Evolutionary conservation across 192 early-diverging fungal species (phyloP), one percentile per base, ranked within the genome.

Genomic region (Umbelopsis vinacea): DNA sequence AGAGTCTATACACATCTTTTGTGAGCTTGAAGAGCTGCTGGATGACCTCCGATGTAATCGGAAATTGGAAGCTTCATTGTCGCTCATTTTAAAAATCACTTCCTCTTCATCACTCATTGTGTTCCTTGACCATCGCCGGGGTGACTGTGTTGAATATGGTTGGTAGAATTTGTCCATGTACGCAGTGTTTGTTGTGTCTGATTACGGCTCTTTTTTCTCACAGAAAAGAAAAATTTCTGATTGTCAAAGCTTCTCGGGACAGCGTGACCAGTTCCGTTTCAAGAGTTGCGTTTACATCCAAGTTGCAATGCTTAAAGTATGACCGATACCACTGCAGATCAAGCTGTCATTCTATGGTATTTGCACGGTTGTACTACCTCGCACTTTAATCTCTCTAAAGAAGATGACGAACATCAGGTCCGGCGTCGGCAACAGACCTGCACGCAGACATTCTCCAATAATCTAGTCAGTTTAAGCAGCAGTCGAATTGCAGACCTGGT

Each of bases 311-410:
- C 33, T 37, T 37, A 17, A 12, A 63, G 26, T 8, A 63, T 63
- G 57, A 63, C 57, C 14, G 57, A 26, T 37, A 29, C 17, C 23
- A 29, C 57, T 67, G 57, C 60, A n/a, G 60, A 66, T 33, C 71
- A 71, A 48, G 54, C 76, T 35, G 76, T 69, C 21, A 68, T 73
- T 5, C 33, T 77, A 45, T 77, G 76, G 76, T 52, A 77, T 52
- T 37, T 77, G 55, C 68, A 73, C 8, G 68, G 68, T 11, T 73
- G 54, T 46, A 70, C 69, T 15, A 66, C 67, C 21, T 73, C 70
- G 4, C 68, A 68, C 50, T 77, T 73, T 29, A 52, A 72, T n/a
- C 15, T 52, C 15, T 40, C 7, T 19, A n/a, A 29, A 33, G 9
- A 53, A 35, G 29, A 48, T 57, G 67, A 72, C 46, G 48, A 50